phyloP scores from a whole-genome alignment of 768 basidiomycete species.

The Panellus pusillus region DNA sequence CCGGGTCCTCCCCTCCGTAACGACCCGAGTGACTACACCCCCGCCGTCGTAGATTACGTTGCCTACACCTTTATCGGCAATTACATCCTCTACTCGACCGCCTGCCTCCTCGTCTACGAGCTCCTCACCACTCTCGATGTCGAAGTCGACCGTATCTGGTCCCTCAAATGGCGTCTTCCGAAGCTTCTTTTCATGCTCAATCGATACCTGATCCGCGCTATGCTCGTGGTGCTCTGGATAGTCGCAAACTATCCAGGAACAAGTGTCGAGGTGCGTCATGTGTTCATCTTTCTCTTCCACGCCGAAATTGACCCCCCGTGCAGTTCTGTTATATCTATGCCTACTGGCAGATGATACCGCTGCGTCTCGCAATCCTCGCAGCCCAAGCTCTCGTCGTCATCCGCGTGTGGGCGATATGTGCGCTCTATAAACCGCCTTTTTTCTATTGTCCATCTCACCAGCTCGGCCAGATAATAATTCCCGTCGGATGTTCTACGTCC shows the following conservation, averaged over 20 bases:
- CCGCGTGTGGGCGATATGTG: conserved; percentile 21
- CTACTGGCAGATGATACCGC: conserved; percentile 20
- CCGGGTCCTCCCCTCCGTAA: conserved; percentile 6
- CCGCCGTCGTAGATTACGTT: neutral
- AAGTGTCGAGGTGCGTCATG: neutral
- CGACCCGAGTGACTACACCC: conserved; percentile 7
- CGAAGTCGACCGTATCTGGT: conserved; percentile 15
- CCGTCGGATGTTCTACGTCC: conserved; percentile 12
- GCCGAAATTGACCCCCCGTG: neutral
- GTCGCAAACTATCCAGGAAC: conserved; percentile 16
- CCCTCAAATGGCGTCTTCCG: conserved; percentile 17
- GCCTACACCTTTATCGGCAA: neutral
- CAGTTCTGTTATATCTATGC: conserved; percentile 16
- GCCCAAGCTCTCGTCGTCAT: conserved; percentile 19
- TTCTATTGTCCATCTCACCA: neutral
- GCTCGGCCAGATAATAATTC: conserved; percentile 14
- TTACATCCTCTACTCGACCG: conserved; percentile 14
- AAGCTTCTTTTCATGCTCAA: conserved; percentile 22
- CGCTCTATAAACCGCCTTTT: neutral
- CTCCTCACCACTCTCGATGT: conserved; percentile 18
- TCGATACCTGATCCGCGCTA: conserved; percentile 16
- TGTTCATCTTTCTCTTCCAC: neutral
- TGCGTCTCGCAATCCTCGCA: conserved; percentile 18
- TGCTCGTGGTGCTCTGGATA: conserved; percentile 18
- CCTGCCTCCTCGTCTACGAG: conserved; percentile 17